Percentiles rank a stretch among this genome's conserved stretches.
Conservation (phyloP, 352 stramenopile genomes). For the Bremia lactucae region DNA sequence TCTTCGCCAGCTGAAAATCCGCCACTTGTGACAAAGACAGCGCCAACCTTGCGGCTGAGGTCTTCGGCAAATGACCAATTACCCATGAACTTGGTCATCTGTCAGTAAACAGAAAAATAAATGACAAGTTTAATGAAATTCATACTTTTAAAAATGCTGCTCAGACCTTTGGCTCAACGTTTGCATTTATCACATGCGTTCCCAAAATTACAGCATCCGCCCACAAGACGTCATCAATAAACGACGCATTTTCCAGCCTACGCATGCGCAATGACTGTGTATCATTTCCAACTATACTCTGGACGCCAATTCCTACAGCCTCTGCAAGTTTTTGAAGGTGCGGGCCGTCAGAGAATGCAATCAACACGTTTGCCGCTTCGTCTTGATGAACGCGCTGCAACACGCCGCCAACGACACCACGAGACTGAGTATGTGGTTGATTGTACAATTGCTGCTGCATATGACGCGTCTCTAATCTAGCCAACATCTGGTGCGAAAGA, state of each 20-base stretch:
- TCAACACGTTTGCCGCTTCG: conserved; percentile 35
- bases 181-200: conserved; percentile 79
- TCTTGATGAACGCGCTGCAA: conserved; percentile 8
- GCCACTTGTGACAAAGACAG: conserved; percentile 75
- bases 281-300: conserved; percentile 23
- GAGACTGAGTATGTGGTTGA: conserved; percentile 12
- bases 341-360: conserved; percentile 60
- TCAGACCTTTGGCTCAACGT: conserved; percentile 76
- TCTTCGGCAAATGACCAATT: conserved; percentile 61
- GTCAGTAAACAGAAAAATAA: not conserved
- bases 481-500: conserved; percentile 31
- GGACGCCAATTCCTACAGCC: conserved; percentile 45
- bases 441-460: conserved; percentile 9
- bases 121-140: not conserved
- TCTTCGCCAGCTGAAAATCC: conserved; percentile 77
- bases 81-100: conserved; percentile 64
- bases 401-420: conserved; percentile 5
- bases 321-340: conserved; percentile 62
- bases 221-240: conserved; percentile 68
- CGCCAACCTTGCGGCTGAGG: conserved; percentile 76
- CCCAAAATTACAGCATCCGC: conserved; percentile 79
- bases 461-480: conserved; percentile 22
- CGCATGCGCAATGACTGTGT: conserved; percentile 37
- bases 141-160: not conserved
- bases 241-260: conserved; percentile 52